Percentiles rank a stretch among this genome's conserved stretches.
Conservation (phyloP, 2,329 filamentous ascomycete species). For the Sporothrix luriei region DNA sequence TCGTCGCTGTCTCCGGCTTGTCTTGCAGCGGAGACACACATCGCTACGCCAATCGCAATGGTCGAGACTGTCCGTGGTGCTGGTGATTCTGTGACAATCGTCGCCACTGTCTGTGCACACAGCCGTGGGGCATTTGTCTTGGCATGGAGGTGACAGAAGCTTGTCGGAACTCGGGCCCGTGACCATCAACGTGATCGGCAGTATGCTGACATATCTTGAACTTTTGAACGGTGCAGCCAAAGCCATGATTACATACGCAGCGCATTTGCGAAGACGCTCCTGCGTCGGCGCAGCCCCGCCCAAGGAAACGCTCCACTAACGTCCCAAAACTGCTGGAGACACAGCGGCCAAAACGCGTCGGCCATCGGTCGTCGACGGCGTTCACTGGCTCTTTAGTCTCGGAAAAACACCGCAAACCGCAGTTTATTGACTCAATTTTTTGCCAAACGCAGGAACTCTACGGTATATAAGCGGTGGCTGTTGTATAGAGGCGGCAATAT, state of each 20-base stretch:
- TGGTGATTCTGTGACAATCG: not conserved
- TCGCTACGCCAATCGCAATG: not conserved
- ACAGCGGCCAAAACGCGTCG: conserved; percentile 1
- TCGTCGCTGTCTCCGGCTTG: not conserved
- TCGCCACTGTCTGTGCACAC: not conserved
- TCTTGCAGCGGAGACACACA: not conserved
- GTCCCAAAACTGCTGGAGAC: conserved; percentile 7
- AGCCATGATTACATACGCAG: conserved; percentile 12
- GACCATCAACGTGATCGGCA: not conserved
- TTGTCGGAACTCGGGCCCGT: not conserved
- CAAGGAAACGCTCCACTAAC: not conserved
- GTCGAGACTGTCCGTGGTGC: not conserved
- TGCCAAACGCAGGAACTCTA: not conserved
- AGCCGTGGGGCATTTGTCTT: not conserved
- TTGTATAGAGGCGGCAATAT: conserved; percentile 10
- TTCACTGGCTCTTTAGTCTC: not conserved
- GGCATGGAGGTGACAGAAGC: not conserved
- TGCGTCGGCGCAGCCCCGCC: not conserved
- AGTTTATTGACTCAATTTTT: not conserved
- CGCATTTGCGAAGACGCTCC: not conserved
- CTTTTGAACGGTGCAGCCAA: not conserved
- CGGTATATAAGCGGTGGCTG: not conserved
- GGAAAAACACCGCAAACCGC: conserved; percentile 10
- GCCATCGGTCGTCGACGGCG: conserved; percentile 1
- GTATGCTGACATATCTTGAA: not conserved